Percentiles rank a stretch among this genome's conserved stretches.
Conservation (phyloP, 768 basidiomycete species). For the Suillus tomentosus region DNA sequence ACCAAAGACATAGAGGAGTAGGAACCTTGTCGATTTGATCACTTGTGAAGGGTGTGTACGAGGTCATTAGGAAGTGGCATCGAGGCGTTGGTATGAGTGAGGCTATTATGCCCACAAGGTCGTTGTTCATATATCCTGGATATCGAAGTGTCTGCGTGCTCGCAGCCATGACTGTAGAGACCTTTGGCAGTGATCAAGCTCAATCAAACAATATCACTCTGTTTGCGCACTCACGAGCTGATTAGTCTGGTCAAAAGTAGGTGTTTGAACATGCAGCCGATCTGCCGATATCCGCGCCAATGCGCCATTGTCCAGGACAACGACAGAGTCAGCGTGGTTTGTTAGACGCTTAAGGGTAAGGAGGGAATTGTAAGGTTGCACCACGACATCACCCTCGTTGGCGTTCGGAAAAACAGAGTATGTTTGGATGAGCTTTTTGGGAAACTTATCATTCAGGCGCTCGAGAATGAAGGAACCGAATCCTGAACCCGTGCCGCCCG, state of each 20-base stretch:
- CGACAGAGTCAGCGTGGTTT: slow-evolving; percentile 96
- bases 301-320: slow-evolving; percentile 96
- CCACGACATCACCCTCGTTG: slow-evolving; percentile 93
- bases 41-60: slow-evolving; percentile 97
- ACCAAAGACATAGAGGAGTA: slow-evolving; percentile 4
- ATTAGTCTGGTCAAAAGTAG: slow-evolving; percentile 90
- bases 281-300: slow-evolving; percentile 92
- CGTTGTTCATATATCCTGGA: slow-evolving; percentile 99
- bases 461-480: slow-evolving; percentile 98
- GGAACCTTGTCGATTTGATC: slow-evolving; percentile 93
- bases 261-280: slow-evolving; percentile 83
- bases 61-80: slow-evolving; percentile 98
- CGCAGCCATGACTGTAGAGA: slow-evolving; percentile 96
- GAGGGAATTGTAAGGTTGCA: slow-evolving; percentile 97
- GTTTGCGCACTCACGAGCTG: slow-evolving; percentile 63
- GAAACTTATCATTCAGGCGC: slow-evolving; percentile 95
- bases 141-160: slow-evolving; percentile 96
- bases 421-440: slow-evolving; percentile 98
- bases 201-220: not conserved
- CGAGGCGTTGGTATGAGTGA: slow-evolving; percentile 96
- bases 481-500: slow-evolving; percentile 97
- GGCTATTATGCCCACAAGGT: slow-evolving; percentile 95
- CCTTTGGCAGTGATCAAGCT: slow-evolving; percentile 45
- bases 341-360: slow-evolving; percentile 91
- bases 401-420: slow-evolving; percentile 98